A percentile compares a stretch with the other conserved stretches of the same genome.
These are phyloP conservation scores for Xylariomycetidae sp. DNA, from an alignment of 2,329 filamentous ascomycete genomes.

Conservation along the genomic window DNA sequence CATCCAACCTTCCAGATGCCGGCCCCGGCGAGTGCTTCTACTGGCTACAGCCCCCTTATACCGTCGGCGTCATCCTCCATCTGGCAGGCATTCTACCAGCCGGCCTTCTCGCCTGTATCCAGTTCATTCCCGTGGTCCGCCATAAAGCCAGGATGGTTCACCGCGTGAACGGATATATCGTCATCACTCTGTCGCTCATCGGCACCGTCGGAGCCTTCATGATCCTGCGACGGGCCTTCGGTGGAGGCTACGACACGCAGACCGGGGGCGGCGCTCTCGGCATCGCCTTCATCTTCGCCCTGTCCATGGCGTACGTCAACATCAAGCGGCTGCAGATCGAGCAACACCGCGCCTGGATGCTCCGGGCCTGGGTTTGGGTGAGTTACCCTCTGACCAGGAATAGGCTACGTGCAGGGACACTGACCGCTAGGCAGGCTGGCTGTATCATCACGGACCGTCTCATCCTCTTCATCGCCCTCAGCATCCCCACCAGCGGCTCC, in stretches of 20 bases:
- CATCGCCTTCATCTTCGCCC: slow-evolving; percentile 36
- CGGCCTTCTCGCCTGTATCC: slow-evolving; percentile 36
- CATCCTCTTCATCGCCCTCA: slow-evolving; percentile 34
- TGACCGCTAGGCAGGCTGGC: slow-evolving; percentile 29
- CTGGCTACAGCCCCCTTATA: slow-evolving; percentile 23
- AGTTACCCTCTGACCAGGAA: slow-evolving; percentile 9
- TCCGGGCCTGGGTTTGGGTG: slow-evolving; percentile 47
- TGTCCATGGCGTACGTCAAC: slow-evolving; percentile 46
- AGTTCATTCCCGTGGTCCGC: slow-evolving; percentile 42
- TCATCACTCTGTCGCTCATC: slow-evolving; percentile 41
- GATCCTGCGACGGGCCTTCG: slow-evolving; percentile 45
- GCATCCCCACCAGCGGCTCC: slow-evolving; percentile 11
- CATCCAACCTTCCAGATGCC: slow-evolving; percentile 7
- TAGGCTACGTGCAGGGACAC: too few species aligned
- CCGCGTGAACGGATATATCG: slow-evolving; percentile 53
- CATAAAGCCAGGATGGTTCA: slow-evolving; percentile 48
- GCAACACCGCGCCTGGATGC: slow-evolving; percentile 59
- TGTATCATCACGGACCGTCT: slow-evolving; percentile 47
- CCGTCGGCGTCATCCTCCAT: slow-evolving; percentile 40
- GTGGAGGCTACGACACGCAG: slow-evolving; percentile 48
- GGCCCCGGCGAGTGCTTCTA: slow-evolving; percentile 37
- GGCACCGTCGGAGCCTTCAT: slow-evolving; percentile 46
- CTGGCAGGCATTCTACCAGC: slow-evolving; percentile 40
- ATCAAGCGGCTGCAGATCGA: slow-evolving; percentile 57
- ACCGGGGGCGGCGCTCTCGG: slow-evolving; percentile 35